These are phyloP conservation scores for Tolypocladium endophyticum DNA, from an alignment of 2,329 filamentous ascomycete species.

Conservation along the genomic window DNA sequence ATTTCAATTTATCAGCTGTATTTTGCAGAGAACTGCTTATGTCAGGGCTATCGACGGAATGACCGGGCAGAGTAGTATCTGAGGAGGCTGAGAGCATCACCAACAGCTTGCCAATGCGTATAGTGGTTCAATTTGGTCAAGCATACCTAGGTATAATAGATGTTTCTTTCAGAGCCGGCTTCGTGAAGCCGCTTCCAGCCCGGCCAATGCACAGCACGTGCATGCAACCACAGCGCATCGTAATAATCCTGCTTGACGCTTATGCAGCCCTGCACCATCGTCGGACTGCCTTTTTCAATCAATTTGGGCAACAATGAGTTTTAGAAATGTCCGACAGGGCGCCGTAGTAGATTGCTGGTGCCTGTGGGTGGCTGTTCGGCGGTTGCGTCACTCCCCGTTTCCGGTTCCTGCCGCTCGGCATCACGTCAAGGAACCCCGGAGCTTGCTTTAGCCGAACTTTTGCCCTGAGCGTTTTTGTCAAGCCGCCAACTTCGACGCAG, in stretches of 20 bases:
- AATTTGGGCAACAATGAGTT: neutral
- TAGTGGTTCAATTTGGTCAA: neutral
- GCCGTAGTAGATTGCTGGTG: neutral
- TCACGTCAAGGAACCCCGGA: slow-evolving; percentile 1
- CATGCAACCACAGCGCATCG: neutral
- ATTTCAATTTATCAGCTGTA: slow-evolving; percentile 1
- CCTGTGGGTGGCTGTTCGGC: neutral
- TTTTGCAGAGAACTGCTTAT: neutral
- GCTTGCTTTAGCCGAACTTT: slow-evolving; percentile 30
- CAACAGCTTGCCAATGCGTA: neutral
- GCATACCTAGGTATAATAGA: neutral
- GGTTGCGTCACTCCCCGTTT: slow-evolving; percentile 25
- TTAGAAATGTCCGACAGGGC: neutral
- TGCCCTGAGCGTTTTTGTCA: slow-evolving; percentile 32
- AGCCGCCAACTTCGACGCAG: slow-evolving; percentile 13
- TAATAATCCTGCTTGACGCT: neutral
- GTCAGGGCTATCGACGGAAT: neutral
- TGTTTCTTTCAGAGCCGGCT: neutral
- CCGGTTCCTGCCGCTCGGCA: slow-evolving; percentile 21
- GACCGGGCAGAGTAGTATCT: neutral
- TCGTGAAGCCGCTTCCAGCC: neutral
- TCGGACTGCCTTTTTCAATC: neutral
- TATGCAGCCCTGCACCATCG: neutral
- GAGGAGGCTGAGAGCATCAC: neutral
- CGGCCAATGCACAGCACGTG: neutral